Base-by-base conservation (phyloP, 805 yeast species). In the Kodamaea jinghongensis region DNA sequence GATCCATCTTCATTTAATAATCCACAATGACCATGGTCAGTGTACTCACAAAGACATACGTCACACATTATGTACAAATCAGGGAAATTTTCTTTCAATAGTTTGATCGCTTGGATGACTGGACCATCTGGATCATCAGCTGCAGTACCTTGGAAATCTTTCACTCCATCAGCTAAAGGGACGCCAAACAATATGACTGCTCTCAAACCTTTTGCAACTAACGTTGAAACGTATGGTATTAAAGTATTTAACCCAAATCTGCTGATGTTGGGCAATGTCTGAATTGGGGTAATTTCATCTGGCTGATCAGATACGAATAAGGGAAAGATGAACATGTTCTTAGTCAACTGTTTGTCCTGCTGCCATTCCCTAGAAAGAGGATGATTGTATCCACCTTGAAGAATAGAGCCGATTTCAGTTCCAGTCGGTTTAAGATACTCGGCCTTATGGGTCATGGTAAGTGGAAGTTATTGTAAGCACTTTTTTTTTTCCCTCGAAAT, bases 11-110 rank as follows among this genome's bases (percentile, higher is more conserved):
- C 95, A 45, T 82, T 74, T 38, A 93, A 71, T 11, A 89, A 73
- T 29, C 99, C 99, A 67, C 99, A 93, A 61, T 93, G 99, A n/a
- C 99, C 99, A 55, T 93, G 98, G 41, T 83, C 76, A 6, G 99
- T 93, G 63, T 88, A 93, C 65, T 93, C 99, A 70, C 99, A 93
- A 38, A 93, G 68, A 63, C 99, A 93, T 17, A 91, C 97, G 58
- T 93, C 99, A 56, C 96, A 86, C 76, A 89, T 79, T 47, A 93
- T 78, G 60, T 82, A 91, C 43, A 93, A 73, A 17, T 78, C 83
- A 4, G 99, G 98, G 67, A 86, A 90, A 11, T 75, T 64, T 31
- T 62, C 47, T 44, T 74, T 74, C 40, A 93, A 71, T 2, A 76
- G 70, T 55, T 80, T 83, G 52, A 86, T 82, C 14, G 91, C 85